phyloP scores from a whole-genome alignment of 805 yeast genomes.

The Suhomyces kilbournensis region DNA sequence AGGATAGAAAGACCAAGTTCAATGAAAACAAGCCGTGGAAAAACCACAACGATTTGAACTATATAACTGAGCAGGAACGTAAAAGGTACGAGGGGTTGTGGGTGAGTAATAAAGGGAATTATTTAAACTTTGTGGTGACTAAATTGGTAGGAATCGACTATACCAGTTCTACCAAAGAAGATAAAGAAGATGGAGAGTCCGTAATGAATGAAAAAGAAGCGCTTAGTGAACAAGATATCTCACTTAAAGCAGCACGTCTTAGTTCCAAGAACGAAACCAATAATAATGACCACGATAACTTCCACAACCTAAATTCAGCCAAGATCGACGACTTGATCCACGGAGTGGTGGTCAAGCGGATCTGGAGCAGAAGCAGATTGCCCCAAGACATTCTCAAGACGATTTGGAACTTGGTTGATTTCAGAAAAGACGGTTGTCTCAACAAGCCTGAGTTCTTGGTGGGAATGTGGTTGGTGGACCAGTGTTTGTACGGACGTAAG shows the following conservation, averaged over 20 bases:
- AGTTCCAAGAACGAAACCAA: constrained; percentile 28
- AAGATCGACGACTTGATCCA: constrained; percentile 39
- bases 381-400: constrained; percentile 54
- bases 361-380: constrained; percentile 79
- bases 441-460: constrained; percentile 81
- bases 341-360: constrained; percentile 65
- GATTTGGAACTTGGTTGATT: constrained; percentile 73
- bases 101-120: constrained; percentile 80
- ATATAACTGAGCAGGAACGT: constrained; percentile 59
- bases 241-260: constrained; percentile 32
- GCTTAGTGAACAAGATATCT: constrained; percentile 9
- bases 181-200: constrained; percentile 6
- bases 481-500: constrained; percentile 89
- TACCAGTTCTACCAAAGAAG: constrained; percentile 8
- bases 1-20: constrained; percentile 46
- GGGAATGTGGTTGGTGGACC: constrained; percentile 99
- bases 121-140: constrained; percentile 41
- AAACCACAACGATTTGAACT: constrained; percentile 60
- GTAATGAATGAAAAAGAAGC: constrained; percentile 5
- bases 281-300: constrained; percentile 20
- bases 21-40: constrained; percentile 95
- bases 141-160: constrained; percentile 30
- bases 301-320: constrained; percentile 30
- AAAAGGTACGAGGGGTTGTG: constrained; percentile 92
- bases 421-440: constrained; percentile 66